phyloP scores from a whole-genome alignment of 1,139 yeast genomes.

The Zygosaccharomyces sapae region DNA sequence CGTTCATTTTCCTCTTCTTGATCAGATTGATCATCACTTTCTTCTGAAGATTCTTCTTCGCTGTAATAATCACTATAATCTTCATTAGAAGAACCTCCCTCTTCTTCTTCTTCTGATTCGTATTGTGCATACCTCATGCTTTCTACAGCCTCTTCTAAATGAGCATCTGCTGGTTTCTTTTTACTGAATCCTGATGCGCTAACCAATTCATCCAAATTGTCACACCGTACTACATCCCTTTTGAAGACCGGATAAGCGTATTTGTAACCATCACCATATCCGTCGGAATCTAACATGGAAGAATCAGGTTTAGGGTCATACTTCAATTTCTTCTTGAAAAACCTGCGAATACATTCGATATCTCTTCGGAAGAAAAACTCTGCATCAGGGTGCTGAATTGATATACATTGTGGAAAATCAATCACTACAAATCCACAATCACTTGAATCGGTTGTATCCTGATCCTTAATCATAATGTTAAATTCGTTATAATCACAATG shows the following conservation, averaged over 20 bases:
- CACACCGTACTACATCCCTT: constrained; percentile 67
- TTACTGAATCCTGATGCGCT: constrained; percentile 89
- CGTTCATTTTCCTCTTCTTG: constrained; percentile 63
- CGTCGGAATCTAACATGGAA: constrained; percentile 69
- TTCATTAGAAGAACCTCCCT: constrained; percentile 20
- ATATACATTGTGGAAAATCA: constrained; percentile 97
- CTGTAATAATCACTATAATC: constrained; percentile 34
- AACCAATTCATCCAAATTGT: constrained; percentile 72
- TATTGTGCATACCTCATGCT: constrained; percentile 52
- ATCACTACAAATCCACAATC: constrained; percentile 77
- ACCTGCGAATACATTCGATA: constrained; percentile 80
- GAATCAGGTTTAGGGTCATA: constrained; percentile 63
- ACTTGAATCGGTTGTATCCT: constrained; percentile 40
- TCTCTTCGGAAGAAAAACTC: constrained; percentile 84
- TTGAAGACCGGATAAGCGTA: constrained; percentile 76
- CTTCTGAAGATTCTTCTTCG: constrained; percentile 37
- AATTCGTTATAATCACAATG: constrained; percentile 98
- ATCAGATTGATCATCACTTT: constrained; percentile 36
- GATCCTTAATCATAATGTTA: constrained; percentile 78
- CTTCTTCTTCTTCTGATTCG: constrained; percentile 33
- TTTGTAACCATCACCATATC: constrained; percentile 73
- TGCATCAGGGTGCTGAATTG: constrained; percentile 87
- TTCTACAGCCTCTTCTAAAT: constrained; percentile 70
- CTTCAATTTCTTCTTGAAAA: constrained; percentile 72
- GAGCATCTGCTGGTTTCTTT: constrained; percentile 59